Conservation (phyloP, 2,329 filamentous ascomycete genomes). For the Aschersonia sp. region DNA sequence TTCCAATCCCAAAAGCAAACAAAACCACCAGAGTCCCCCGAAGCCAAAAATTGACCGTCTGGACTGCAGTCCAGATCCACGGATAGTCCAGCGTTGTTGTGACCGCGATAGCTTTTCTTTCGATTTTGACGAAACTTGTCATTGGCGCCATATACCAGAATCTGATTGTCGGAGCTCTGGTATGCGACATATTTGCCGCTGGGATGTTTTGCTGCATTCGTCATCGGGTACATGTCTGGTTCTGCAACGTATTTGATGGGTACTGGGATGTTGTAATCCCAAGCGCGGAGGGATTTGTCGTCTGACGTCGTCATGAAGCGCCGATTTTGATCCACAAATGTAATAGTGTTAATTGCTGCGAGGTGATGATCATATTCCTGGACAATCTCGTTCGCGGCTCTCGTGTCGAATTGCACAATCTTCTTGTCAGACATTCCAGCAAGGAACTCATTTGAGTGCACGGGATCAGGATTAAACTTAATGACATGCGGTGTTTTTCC, state of each 20-base stretch:
- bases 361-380: conserved; percentile 98
- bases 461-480: conserved; percentile 72
- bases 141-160: conserved; percentile 84
- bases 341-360: conserved; percentile 94
- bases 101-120: conserved; percentile 91
- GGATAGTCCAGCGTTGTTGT: conserved; percentile 89
- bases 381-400: conserved; percentile 61
- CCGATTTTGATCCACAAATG: conserved; percentile 85
- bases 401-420: conserved; percentile 90
- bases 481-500: conserved; percentile 93
- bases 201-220: conserved; percentile 70
- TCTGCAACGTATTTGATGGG: conserved; percentile 98
- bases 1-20: conserved; percentile 99
- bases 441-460: conserved; percentile 76
- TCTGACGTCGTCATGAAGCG: conserved; percentile 97
- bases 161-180: conserved; percentile 89
- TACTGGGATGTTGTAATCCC: conserved; percentile 97
- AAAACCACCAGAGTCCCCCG: conserved; percentile 76
- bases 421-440: conserved; percentile 98
- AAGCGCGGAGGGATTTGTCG: conserved; percentile 88
- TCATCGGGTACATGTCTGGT: conserved; percentile 95
- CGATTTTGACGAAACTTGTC: conserved; percentile 96
- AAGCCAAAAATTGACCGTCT: conserved; percentile 81
- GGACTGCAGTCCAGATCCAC: conserved; percentile 81
- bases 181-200: conserved; percentile 89